Evolutionary conservation across 768 basidiomycete genomes (phyloP).

Genomic region (Grammothele lineata): DNA sequence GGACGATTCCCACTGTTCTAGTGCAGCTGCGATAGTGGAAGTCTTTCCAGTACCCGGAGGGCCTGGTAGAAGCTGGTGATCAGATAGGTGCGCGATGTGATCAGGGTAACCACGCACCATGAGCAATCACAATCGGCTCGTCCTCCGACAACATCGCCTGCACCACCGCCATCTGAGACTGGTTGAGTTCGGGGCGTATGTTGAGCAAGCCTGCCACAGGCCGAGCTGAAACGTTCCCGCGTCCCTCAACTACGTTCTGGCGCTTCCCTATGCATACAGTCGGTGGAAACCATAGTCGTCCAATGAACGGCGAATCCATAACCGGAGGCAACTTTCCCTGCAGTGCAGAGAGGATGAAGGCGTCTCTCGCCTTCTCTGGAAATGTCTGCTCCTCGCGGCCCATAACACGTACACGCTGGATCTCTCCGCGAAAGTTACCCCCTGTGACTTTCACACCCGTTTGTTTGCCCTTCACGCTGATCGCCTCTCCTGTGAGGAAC

Average conservation of each 20-base stretch:
- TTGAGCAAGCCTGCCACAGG: too few relatives aligned
- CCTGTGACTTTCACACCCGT: slow-evolving; percentile 31
- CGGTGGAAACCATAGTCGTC: slow-evolving; percentile 36
- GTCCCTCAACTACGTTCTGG: not conserved
- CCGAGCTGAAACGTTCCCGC: not conserved
- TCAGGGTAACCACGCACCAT: too few relatives aligned
- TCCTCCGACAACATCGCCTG: slow-evolving; percentile 29
- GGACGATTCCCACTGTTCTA: slow-evolving; percentile 29
- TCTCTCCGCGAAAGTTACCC: slow-evolving; percentile 18
- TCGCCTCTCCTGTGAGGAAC: slow-evolving; percentile 30
- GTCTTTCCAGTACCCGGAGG: slow-evolving; percentile 55
- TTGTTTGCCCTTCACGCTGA: slow-evolving; percentile 28
- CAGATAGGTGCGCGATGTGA: too few relatives aligned
- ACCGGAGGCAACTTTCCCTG: slow-evolving; percentile 31
- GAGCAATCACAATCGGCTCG: slow-evolving; percentile 32
- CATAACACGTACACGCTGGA: slow-evolving; percentile 29
- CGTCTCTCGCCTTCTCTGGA: slow-evolving; percentile 36
- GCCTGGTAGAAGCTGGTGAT: too few relatives aligned
- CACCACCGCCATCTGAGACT: slow-evolving; percentile 35
- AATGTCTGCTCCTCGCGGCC: slow-evolving; percentile 38
- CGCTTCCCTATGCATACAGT: too few relatives aligned
- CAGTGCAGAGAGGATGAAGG: slow-evolving; percentile 34
- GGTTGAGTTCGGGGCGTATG: slow-evolving; percentile 27
- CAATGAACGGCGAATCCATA: slow-evolving; percentile 30
- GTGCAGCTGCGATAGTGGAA: slow-evolving; percentile 43